Percentiles rank a stretch among this genome's conserved stretches.
phyloP scores from a whole-genome alignment of 1,139 yeast genomes.

The Hanseniaspora uvarum region DNA sequence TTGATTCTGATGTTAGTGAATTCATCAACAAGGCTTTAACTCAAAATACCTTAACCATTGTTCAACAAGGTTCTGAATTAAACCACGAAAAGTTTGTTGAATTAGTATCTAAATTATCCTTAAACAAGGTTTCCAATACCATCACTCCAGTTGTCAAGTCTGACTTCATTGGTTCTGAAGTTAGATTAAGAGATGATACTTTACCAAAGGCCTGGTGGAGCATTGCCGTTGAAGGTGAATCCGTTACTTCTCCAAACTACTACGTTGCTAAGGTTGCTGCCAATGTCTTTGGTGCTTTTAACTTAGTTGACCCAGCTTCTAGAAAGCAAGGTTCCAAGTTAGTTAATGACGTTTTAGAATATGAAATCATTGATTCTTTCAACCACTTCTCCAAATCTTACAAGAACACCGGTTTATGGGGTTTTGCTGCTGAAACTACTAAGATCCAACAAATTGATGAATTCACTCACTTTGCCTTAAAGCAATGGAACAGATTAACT shows the following conservation, averaged over 20 bases:
- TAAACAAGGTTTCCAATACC: constrained; percentile 47
- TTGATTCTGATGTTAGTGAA: constrained; percentile 46
- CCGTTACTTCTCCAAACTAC: constrained; percentile 51
- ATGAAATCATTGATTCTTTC: constrained; percentile 62
- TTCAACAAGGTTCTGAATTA: constrained; percentile 47
- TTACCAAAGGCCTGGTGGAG: constrained; percentile 69
- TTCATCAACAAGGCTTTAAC: constrained; percentile 50
- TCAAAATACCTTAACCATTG: constrained; percentile 54
- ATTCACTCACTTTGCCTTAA: constrained; percentile 64
- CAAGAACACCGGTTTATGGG: constrained; percentile 76
- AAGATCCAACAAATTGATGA: constrained; percentile 57
- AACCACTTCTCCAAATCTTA: constrained; percentile 61
- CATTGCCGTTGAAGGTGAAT: constrained; percentile 65
- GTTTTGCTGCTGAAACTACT: constrained; percentile 57
- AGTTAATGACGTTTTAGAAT: constrained; percentile 60
- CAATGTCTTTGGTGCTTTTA: constrained; percentile 54
- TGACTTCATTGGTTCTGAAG: constrained; percentile 71
- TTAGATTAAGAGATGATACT: constrained; percentile 80
- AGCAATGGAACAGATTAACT: constrained; percentile 79
- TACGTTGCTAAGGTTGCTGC: constrained; percentile 66
- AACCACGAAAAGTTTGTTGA: constrained; percentile 59
- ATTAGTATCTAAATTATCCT: constrained; percentile 44
- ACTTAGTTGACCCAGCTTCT: constrained; percentile 44
- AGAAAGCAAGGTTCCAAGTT: constrained; percentile 76
- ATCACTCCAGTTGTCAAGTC: constrained; percentile 38